Evolutionary conservation across 2,329 filamentous ascomycete species (phyloP).

Genomic region (Epichloe coenophiala): DNA sequence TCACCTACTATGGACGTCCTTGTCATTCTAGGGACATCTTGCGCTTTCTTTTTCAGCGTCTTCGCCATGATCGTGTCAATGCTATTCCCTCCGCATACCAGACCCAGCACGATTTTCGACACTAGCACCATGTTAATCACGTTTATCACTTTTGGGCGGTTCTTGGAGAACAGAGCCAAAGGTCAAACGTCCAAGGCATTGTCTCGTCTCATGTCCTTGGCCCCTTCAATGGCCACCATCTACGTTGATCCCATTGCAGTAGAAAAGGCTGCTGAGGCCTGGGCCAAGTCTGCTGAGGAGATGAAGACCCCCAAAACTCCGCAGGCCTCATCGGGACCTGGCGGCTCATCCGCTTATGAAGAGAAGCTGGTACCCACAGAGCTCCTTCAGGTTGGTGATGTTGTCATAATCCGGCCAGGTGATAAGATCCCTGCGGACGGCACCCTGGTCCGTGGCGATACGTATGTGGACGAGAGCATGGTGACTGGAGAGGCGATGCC

Average conservation of each 20-base stretch:
- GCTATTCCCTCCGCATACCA: conserved; percentile 57
- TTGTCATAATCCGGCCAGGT: conserved; percentile 83
- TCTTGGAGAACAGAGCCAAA: conserved; percentile 87
- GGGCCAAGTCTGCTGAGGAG: conserved; percentile 31
- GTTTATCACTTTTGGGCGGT: conserved; percentile 83
- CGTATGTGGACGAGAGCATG: conserved; percentile 95
- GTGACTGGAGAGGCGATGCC: conserved; percentile 96
- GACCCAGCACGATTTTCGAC: conserved; percentile 85
- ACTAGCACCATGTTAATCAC: conserved; percentile 98
- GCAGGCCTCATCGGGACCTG: conserved; percentile 15
- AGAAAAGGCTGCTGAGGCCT: conserved; percentile 75
- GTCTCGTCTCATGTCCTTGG: conserved; percentile 86
- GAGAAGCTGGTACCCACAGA: conserved; percentile 86
- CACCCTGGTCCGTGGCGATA: conserved; percentile 73
- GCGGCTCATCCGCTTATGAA: conserved; percentile 51
- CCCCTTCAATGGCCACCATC: conserved; percentile 93
- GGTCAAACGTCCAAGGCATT: conserved; percentile 91
- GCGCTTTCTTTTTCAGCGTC: conserved; percentile 91
- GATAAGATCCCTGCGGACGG: conserved; percentile 97
- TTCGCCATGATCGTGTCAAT: conserved; percentile 77
- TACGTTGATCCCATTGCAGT: conserved; percentile 90
- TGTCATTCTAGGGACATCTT: conserved; percentile 83
- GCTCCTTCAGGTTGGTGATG: conserved; percentile 82
- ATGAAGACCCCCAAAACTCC: conserved; percentile 28
- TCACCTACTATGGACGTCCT: conserved; percentile 97